Evolutionary conservation across 352 stramenopile genomes (phyloP).

Genomic region (Globisporangium rhizosaccharum): DNA sequence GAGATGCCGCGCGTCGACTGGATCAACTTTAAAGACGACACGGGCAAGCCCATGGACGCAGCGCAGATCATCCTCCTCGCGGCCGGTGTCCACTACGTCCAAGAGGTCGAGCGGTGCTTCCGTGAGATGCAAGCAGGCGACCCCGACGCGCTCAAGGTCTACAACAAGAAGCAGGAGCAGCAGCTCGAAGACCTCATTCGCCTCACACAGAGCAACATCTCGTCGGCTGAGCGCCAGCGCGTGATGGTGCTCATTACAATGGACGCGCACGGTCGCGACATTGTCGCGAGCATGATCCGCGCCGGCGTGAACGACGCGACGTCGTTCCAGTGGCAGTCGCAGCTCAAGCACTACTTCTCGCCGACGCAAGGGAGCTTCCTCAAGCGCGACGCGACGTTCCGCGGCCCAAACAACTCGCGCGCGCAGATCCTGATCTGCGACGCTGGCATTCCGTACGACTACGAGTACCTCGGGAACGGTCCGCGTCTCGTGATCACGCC

Average conservation of each 20-base stretch:
- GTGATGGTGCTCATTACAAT: slow-evolving; percentile 96
- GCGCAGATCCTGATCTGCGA: slow-evolving; percentile 90
- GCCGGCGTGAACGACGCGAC: slow-evolving; percentile 77
- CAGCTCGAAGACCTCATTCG: slow-evolving; percentile 94
- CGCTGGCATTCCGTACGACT: slow-evolving; percentile 93
- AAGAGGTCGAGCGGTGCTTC: slow-evolving; percentile 89
- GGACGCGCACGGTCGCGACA: slow-evolving; percentile 92
- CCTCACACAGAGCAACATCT: slow-evolving; percentile 89
- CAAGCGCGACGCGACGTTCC: slow-evolving; percentile 88
- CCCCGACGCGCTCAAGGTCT: slow-evolving; percentile 82
- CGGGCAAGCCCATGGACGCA: slow-evolving; percentile 87
- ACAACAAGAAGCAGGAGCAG: slow-evolving; percentile 90
- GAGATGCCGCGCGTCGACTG: slow-evolving; percentile 91
- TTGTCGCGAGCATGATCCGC: slow-evolving; percentile 94
- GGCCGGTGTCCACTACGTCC: slow-evolving; percentile 91
- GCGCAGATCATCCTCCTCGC: slow-evolving; percentile 94
- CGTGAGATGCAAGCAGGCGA: slow-evolving; percentile 70
- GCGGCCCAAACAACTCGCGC: slow-evolving; percentile 66
- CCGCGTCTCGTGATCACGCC: slow-evolving; percentile 93
- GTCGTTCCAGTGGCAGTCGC: slow-evolving; percentile 93
- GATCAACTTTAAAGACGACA: slow-evolving; percentile 93
- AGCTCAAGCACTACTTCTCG: slow-evolving; percentile 95
- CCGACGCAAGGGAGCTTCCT: slow-evolving; percentile 84
- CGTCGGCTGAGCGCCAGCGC: slow-evolving; percentile 88
- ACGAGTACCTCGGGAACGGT: slow-evolving; percentile 96